Evolutionary conservation across 345 rosid genomes (phyloP).

Genomic region (Rhodamnia rubescens): DNA sequence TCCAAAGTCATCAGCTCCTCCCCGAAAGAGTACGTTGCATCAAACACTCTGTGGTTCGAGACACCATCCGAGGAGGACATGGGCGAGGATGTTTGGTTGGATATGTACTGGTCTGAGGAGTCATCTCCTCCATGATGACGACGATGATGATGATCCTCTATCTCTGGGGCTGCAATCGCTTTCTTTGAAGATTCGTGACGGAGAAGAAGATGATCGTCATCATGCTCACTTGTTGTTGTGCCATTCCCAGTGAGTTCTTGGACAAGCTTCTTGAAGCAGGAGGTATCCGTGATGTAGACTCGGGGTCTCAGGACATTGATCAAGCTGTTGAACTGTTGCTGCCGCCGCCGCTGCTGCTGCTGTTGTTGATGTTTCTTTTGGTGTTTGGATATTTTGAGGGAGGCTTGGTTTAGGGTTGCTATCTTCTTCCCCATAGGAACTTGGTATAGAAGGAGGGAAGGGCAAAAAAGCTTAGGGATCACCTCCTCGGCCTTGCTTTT

Average conservation of each 20-base stretch:
- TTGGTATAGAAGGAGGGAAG: background rate
- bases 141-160: background rate
- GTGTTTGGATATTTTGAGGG: background rate
- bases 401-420: background rate
- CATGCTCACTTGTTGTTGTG: background rate
- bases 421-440: slow-evolving; percentile 1
- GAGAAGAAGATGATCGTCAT: background rate
- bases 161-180: background rate
- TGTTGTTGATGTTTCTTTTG: slow-evolving; percentile 1
- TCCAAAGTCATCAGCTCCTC: background rate
- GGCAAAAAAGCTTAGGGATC: background rate
- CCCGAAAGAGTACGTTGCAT: background rate
- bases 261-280: slow-evolving; percentile 22
- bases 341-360: background rate
- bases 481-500: background rate
- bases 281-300: slow-evolving; percentile 19
- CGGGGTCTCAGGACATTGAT: slow-evolving; percentile 15
- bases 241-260: slow-evolving; percentile 29
- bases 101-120: background rate
- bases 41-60: background rate
- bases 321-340: slow-evolving; percentile 3
- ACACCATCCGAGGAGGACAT: background rate
- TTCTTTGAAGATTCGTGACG: background rate
- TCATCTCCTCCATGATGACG: background rate
- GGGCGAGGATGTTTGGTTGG: background rate